Evolutionary conservation across 495 filamentous ascomycete species (phyloP), one percentile per base, ranked within the genome.

Genomic region (Hypoxylon fragiforme): DNA sequence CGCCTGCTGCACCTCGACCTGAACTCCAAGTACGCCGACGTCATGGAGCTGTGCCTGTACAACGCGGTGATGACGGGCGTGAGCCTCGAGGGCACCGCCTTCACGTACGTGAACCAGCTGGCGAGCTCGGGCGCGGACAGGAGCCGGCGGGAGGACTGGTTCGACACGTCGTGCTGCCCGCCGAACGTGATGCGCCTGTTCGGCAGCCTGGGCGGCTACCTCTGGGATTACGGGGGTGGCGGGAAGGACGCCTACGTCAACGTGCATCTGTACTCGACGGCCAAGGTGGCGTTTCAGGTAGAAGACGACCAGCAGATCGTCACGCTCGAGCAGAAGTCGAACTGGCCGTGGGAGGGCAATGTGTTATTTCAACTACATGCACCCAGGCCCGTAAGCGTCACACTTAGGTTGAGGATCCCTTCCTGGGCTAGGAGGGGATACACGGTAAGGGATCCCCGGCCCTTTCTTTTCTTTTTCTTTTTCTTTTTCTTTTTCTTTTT

Each of bases 11-110:
- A 79, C 54, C 53, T 80, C 21, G 76, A 82, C 12, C 64, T 83
- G 9, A 64, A 81, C 41, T 69, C 72, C 2, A 71, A 75, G 30
- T 83, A 81, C 44, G 75, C 78, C 6, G 80, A 85, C 60, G 64
- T 81, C 13, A 81, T 84, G 76, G 82, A 85, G 51, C 51, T 84
- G 3, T 79, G 77, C 42, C 69, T 85, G 3, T 85, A 83, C 63
- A 85, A 85, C 60, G 76, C 77, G 2, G 77, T 84, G 6, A 70
- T 84, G 57, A 81, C 77, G 2, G 76, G 75, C 0, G 76, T 83
- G 68, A 71, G 69, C 7, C 49, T 65, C n/a, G 66, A 74, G 34
- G 77, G 77, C n/a, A 73, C 64, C 40, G 61, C 55, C n/a, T 84
- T 81, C 64, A 81, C 78, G 2, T 84, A 84, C 54, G 69, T 76